These are phyloP conservation scores for Tagetes erecta DNA, from an alignment of 129 eudicot genomes.

Conservation along the genomic window DNA sequence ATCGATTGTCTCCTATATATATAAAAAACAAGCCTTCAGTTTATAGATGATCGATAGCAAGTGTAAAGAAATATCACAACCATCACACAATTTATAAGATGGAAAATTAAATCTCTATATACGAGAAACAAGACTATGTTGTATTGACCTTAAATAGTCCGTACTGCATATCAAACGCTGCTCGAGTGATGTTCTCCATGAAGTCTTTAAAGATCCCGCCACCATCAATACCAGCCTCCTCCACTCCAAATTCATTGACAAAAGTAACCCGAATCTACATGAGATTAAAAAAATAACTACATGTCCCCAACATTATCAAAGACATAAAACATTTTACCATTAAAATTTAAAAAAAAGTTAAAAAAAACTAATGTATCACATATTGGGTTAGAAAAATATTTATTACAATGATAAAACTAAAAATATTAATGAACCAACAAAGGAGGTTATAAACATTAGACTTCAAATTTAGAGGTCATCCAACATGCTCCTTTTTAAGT, in stretches of 20 bases:
- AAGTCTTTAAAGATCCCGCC: conserved; percentile 99
- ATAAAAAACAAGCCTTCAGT: conserved; percentile 22
- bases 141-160: conserved; percentile 84
- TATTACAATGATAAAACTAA: not conserved
- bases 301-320: conserved; percentile 16
- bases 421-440: not conserved
- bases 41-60: not conserved
- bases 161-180: conserved; percentile 94
- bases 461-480: not conserved
- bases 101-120: not conserved
- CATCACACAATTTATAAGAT: not conserved
- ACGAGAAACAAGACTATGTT: conserved; percentile 14
- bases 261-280: conserved; percentile 87
- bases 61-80: not conserved
- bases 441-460: not conserved
- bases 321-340: not conserved
- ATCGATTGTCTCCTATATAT: conserved; percentile 75
- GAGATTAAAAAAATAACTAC: conserved; percentile 10
- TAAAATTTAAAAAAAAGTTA: not conserved
- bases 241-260: conserved; percentile 92
- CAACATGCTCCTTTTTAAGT: not conserved
- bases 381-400: not conserved
- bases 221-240: conserved; percentile 99
- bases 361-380: not conserved
- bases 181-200: conserved; percentile 92